Conservation (phyloP, 2,329 filamentous ascomycete species). For the Ophiostoma perfectum region DNA sequence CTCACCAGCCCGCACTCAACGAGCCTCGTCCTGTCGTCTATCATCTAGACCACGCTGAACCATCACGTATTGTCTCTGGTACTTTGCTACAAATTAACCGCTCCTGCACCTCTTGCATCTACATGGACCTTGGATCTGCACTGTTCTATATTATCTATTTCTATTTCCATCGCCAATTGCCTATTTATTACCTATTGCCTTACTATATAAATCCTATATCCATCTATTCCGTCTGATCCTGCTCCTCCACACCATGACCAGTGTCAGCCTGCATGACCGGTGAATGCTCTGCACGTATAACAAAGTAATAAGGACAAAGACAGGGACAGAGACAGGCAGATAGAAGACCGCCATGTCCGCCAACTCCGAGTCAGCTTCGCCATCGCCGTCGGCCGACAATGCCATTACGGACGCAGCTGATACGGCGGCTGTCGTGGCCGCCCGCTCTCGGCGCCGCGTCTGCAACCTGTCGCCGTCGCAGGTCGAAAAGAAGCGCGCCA, state of each 20-base stretch:
- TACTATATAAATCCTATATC: not conserved
- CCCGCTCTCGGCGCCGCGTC: conserved; percentile 17
- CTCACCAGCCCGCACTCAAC: not conserved
- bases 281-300: not conserved
- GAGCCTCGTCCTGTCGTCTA: not conserved
- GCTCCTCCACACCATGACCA: not conserved
- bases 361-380: not conserved
- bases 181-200: not conserved
- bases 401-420: not conserved
- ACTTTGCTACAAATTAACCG: not conserved
- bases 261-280: not conserved
- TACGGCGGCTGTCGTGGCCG: not conserved
- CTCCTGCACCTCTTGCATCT: not conserved
- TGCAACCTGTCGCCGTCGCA: conserved; percentile 65
- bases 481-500: conserved; percentile 60
- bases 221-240: not conserved
- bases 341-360: not conserved
- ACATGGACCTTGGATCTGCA: not conserved
- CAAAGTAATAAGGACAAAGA: not conserved
- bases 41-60: not conserved
- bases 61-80: not conserved
- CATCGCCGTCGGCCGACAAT: not conserved
- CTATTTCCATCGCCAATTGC: too few species aligned
- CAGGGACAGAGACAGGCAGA: not conserved
- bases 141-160: too few species aligned